These are phyloP conservation scores for Cymbopogon flexuosus DNA, from an alignment of 202 grass and related monocot species.

Conservation along the genomic window DNA sequence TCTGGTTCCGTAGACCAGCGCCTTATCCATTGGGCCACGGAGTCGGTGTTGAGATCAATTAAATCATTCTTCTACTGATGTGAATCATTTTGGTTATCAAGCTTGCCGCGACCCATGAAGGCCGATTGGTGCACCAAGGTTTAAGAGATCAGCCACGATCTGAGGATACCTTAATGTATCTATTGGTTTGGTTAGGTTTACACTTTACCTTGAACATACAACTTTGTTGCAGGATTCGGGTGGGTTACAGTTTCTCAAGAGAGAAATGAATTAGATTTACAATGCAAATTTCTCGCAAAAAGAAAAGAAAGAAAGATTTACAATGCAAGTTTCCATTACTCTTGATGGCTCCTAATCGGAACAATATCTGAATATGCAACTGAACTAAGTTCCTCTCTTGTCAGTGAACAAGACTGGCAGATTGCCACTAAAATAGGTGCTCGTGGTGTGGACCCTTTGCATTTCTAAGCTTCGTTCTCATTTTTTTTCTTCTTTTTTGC, in stretches of 20 bases:
- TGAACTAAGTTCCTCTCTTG: neutral
- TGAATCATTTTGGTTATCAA: too few species aligned
- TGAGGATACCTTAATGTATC: neutral
- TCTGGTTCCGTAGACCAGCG: slow-evolving; percentile 95
- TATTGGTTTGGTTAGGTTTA: neutral
- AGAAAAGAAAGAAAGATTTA: neutral
- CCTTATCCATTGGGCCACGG: slow-evolving; percentile 92
- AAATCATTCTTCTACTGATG: neutral
- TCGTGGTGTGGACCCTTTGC: neutral
- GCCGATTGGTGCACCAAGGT: neutral
- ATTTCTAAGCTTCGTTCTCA: neutral
- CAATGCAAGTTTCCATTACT: neutral
- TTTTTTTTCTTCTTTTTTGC: too few species aligned
- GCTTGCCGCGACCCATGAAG: neutral
- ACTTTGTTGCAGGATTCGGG: neutral
- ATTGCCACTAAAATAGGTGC: neutral
- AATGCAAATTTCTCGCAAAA: too few species aligned
- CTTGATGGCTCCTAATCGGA: neutral
- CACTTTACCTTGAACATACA: neutral
- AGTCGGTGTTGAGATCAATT: neutral
- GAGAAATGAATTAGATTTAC: neutral
- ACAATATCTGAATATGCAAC: neutral
- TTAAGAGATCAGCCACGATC: neutral
- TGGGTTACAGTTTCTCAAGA: neutral
- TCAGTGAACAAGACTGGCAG: neutral